A percentile compares a stretch with the other conserved stretches of the same genome.
Conservation (phyloP, 768 basidiomycete genomes). For the Naganishia antarctica region DNA sequence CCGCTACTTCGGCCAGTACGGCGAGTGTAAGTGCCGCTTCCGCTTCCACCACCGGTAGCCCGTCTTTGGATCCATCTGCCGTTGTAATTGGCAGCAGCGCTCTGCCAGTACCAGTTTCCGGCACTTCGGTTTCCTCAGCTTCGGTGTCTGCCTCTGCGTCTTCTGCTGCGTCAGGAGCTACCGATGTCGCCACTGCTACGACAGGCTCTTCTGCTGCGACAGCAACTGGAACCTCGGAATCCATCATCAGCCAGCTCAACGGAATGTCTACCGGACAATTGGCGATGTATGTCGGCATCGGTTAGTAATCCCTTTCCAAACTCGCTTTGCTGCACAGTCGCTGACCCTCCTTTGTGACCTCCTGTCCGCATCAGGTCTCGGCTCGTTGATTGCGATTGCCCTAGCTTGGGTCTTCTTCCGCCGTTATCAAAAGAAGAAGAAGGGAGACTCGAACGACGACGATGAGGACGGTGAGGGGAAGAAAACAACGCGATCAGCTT, state of each 20-base stretch:
- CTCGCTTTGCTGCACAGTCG: too few relatives aligned
- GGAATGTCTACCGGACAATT: background rate
- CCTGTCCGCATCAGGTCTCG: background rate
- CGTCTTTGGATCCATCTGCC: too few relatives aligned
- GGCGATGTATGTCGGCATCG: constrained; percentile 8
- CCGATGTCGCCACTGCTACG: background rate
- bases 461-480: background rate
- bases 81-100: too few relatives aligned
- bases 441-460: background rate
- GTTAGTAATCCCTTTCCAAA: constrained; percentile 2
- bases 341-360: too few relatives aligned
- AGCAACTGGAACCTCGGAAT: background rate
- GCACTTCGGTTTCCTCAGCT: too few relatives aligned
- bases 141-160: background rate
- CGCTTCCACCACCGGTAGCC: too few relatives aligned
- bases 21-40: too few relatives aligned
- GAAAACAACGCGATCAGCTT: background rate
- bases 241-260: background rate
- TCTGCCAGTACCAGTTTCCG: too few relatives aligned
- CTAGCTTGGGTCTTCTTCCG: background rate
- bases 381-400: background rate
- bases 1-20: too few relatives aligned
- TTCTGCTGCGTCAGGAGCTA: background rate
- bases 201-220: background rate
- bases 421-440: background rate